These are phyloP conservation scores for Zygosaccharomyces bailii DNA, from an alignment of 805 yeast genomes.

Conservation along the genomic window DNA sequence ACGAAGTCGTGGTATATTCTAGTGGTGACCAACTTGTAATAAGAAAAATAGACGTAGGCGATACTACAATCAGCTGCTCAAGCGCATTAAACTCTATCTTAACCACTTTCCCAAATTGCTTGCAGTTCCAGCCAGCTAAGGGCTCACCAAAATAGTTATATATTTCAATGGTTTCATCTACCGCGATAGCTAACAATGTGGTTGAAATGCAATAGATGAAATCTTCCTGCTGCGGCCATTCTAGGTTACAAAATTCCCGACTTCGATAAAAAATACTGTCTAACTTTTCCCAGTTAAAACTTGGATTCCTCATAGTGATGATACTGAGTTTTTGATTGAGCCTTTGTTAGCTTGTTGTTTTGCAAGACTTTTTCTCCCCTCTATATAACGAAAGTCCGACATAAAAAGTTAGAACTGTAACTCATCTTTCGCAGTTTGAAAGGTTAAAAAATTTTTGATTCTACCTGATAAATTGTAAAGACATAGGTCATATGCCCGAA, in stretches of 20 bases:
- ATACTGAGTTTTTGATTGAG: not conserved
- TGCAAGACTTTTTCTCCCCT: no score
- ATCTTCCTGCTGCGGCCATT: slow-evolving; percentile 20
- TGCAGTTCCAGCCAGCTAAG: slow-evolving; percentile 12
- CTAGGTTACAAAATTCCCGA: slow-evolving; percentile 33
- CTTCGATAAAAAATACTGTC: slow-evolving; percentile 65
- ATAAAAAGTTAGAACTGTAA: no score
- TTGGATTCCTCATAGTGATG: slow-evolving; percentile 34
- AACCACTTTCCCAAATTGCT: slow-evolving; percentile 19
- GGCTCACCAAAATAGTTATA: slow-evolving; percentile 38
- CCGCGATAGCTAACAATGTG: slow-evolving; percentile 42
- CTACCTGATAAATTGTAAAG: not conserved
- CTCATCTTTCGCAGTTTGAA: slow-evolving; percentile 2
- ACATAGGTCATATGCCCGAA: slow-evolving; percentile 34
- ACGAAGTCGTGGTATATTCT: slow-evolving; percentile 10
- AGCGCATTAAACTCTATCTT: slow-evolving; percentile 24
- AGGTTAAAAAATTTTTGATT: slow-evolving; percentile 4
- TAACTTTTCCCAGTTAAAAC: slow-evolving; percentile 73
- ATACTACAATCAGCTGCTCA: slow-evolving; percentile 22
- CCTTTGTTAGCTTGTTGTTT: not conserved
- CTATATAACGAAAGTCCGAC: no score
- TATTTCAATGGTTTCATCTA: slow-evolving; percentile 31
- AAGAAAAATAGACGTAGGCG: slow-evolving; percentile 17
- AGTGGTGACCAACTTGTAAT: slow-evolving; percentile 25
- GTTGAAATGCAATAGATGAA: slow-evolving; percentile 40